These are phyloP conservation scores for Chalciporus pseudorubinellus DNA, from an alignment of 768 basidiomycete species.

Conservation along the genomic window DNA sequence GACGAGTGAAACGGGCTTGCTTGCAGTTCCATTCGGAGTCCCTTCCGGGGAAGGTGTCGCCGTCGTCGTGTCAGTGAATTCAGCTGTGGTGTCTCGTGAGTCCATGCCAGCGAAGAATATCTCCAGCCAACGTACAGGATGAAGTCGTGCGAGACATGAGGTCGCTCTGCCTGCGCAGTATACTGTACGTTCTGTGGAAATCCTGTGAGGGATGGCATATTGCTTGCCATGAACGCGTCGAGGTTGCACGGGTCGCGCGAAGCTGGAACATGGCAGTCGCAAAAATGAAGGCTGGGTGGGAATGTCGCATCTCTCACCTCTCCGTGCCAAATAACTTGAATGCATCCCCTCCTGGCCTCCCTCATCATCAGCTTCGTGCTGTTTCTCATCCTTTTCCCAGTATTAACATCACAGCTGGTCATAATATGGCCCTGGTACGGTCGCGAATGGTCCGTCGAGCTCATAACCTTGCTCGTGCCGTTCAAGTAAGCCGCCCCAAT, in stretches of 20 bases:
- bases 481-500: slow-evolving; percentile 70
- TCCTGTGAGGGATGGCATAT: slow-evolving; percentile 8
- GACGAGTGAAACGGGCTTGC: slow-evolving; percentile 8
- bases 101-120: no score
- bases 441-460: slow-evolving; percentile 64
- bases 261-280: slow-evolving; percentile 17
- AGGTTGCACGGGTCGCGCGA: slow-evolving; percentile 1
- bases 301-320: slow-evolving; percentile 4
- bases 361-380: slow-evolving; percentile 69
- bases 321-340: slow-evolving; percentile 26
- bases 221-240: slow-evolving; percentile 5
- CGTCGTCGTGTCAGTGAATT: slow-evolving; percentile 1
- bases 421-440: slow-evolving; percentile 95
- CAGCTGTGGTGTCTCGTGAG: not conserved
- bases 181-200: not conserved
- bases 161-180: not conserved
- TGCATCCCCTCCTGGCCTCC: slow-evolving; percentile 52
- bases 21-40: not conserved
- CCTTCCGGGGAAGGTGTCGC: not conserved
- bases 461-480: slow-evolving; percentile 73
- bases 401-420: slow-evolving; percentile 86
- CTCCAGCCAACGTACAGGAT: not conserved
- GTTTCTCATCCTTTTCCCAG: slow-evolving; percentile 79
- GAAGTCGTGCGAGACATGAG: not conserved
- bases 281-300: slow-evolving; percentile 1